Conservation (phyloP, 805 yeast genomes). For the Starmera pachycereana region DNA sequence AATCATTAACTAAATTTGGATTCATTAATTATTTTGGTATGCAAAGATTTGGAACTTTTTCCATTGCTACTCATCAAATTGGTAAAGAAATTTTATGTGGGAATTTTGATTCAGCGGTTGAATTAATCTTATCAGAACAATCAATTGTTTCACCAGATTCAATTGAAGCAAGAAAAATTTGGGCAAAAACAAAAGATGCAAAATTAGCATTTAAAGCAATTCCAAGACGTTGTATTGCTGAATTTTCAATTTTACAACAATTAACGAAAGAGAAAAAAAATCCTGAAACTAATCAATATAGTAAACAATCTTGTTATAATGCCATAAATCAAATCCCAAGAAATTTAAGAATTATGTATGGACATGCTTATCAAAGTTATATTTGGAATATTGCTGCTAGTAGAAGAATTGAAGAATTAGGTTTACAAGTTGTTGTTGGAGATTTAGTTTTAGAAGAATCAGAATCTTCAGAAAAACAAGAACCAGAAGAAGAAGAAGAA, state of each 20-base stretch:
- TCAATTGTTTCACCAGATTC: slow-evolving; percentile 78
- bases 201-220: slow-evolving; percentile 52
- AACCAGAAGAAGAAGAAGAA: slow-evolving; percentile 22
- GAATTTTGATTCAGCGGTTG: slow-evolving; percentile 75
- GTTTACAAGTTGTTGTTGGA: slow-evolving; percentile 63
- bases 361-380: slow-evolving; percentile 94
- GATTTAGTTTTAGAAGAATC: slow-evolving; percentile 53
- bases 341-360: slow-evolving; percentile 88
- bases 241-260: slow-evolving; percentile 54
- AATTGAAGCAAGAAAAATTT: slow-evolving; percentile 67
- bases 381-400: slow-evolving; percentile 89
- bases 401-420: slow-evolving; percentile 60
- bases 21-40: slow-evolving; percentile 95
- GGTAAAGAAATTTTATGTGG: slow-evolving; percentile 64
- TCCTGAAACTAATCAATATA: slow-evolving; percentile 31
- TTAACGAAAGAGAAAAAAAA: slow-evolving; percentile 42
- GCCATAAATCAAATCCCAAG: slow-evolving; percentile 88
- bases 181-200: slow-evolving; percentile 70
- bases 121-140: slow-evolving; percentile 75
- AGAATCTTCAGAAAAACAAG: slow-evolving; percentile 4
- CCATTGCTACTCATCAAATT: slow-evolving; percentile 80
- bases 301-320: slow-evolving; percentile 50
- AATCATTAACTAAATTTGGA: slow-evolving; percentile 54
- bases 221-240: slow-evolving; percentile 89
- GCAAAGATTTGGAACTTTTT: slow-evolving; percentile 96